These are phyloP conservation scores for Pseudogymnoascus sp. DNA, from an alignment of 2,329 filamentous ascomycete species.

Conservation along the genomic window DNA sequence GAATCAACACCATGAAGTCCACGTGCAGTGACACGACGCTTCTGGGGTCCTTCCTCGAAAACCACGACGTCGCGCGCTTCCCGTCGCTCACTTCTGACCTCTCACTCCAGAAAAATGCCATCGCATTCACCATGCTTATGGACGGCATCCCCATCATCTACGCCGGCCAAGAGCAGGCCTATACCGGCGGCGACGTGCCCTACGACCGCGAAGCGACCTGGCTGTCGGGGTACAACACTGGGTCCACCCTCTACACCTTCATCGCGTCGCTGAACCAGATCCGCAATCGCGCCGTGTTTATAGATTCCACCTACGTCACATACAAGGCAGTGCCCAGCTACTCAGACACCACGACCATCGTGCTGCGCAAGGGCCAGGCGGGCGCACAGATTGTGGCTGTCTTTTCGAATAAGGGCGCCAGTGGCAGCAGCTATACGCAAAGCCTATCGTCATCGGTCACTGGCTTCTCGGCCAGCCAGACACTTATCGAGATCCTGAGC, in stretches of 20 bases:
- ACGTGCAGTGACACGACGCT: slow-evolving; percentile 30
- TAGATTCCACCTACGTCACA: slow-evolving; percentile 18
- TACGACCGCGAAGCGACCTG: slow-evolving; percentile 40
- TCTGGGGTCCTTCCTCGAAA: slow-evolving; percentile 36
- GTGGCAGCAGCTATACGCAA: slow-evolving; percentile 27
- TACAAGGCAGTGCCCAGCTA: slow-evolving; percentile 24
- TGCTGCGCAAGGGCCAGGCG: slow-evolving; percentile 22
- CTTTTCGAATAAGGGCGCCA: slow-evolving; percentile 35
- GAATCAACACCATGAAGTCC: slow-evolving; percentile 23
- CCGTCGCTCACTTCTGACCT: slow-evolving; percentile 20
- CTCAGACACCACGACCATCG: slow-evolving; percentile 22
- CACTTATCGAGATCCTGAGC: slow-evolving; percentile 36
- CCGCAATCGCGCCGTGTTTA: slow-evolving; percentile 22
- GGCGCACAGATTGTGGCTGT: slow-evolving; percentile 26
- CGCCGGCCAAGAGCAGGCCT: slow-evolving; percentile 47
- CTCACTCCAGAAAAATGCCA: slow-evolving; percentile 37
- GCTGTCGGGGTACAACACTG: slow-evolving; percentile 34
- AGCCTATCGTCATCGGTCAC: slow-evolving; percentile 32
- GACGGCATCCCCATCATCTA: slow-evolving; percentile 49
- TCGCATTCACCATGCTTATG: slow-evolving; percentile 42
- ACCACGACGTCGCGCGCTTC: slow-evolving; percentile 24
- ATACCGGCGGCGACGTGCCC: slow-evolving; percentile 32
- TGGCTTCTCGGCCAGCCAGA: slow-evolving; percentile 31
- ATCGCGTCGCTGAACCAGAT: slow-evolving; percentile 28
- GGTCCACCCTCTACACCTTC: slow-evolving; percentile 32